These are phyloP conservation scores for Ceratocystis eucalypticola DNA, from an alignment of 2,329 filamentous ascomycete species.

Conservation along the genomic window DNA sequence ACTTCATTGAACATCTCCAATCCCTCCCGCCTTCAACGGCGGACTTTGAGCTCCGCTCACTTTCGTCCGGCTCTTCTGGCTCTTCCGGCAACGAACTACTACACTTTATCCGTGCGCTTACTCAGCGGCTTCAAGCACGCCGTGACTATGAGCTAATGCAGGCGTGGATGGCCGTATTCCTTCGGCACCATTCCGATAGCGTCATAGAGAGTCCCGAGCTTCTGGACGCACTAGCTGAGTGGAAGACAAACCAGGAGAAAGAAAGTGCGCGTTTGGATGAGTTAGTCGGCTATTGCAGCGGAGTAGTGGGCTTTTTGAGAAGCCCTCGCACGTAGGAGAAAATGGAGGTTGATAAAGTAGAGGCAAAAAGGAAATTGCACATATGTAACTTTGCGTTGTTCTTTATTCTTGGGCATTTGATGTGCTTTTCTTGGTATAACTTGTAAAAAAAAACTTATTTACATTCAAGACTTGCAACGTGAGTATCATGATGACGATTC, in stretches of 20 bases:
- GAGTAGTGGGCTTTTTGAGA: constrained; percentile 71
- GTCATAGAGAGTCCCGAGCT: constrained; percentile 40
- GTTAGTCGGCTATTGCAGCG: constrained; percentile 75
- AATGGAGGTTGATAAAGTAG: not conserved
- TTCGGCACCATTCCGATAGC: constrained; percentile 58
- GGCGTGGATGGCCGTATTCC: constrained; percentile 93
- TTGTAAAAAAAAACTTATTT: not conserved
- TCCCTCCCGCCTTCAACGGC: constrained; percentile 69
- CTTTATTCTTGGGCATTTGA: not conserved
- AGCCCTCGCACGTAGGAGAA: constrained; percentile 37
- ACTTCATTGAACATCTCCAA: constrained; percentile 67
- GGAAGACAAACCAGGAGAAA: constrained; percentile 57
- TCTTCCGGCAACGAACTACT: constrained; percentile 55
- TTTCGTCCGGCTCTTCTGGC: constrained; percentile 35
- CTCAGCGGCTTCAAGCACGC: constrained; percentile 50
- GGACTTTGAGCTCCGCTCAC: constrained; percentile 79
- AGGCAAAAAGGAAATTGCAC: not conserved
- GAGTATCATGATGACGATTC: not conserved
- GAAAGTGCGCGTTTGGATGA: constrained; percentile 59
- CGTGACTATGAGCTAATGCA: constrained; percentile 88
- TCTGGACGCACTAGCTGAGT: constrained; percentile 47
- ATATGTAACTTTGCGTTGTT: not conserved
- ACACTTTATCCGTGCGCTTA: constrained; percentile 71
- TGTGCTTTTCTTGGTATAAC: not conserved
- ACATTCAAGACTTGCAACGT: not conserved